Conservation (phyloP, 2,329 filamentous ascomycete genomes). For the Calonectria pseudoturangicola region DNA sequence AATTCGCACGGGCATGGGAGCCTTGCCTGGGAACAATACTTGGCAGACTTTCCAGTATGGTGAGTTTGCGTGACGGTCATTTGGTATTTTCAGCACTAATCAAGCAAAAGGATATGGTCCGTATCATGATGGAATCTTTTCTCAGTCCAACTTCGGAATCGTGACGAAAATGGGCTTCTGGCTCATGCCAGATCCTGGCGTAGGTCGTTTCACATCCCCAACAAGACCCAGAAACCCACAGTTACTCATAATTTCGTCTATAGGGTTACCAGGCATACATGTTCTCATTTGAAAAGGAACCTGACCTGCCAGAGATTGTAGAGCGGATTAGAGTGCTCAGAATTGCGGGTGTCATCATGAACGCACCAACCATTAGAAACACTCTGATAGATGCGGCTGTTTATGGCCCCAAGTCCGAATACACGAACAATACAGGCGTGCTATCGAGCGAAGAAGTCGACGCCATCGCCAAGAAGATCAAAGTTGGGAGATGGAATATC, state of each 20-base stretch:
- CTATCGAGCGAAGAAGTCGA: slow-evolving; percentile 21
- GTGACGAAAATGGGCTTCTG: slow-evolving; percentile 38
- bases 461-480: slow-evolving; percentile 35
- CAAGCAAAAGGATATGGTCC: slow-evolving; percentile 26
- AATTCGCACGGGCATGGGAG: slow-evolving; percentile 38
- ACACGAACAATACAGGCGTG: slow-evolving; percentile 7
- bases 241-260: background rate
- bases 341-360: slow-evolving; percentile 31
- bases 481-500: slow-evolving; percentile 20
- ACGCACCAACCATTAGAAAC: slow-evolving; percentile 33
- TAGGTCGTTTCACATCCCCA: background rate
- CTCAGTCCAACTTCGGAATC: slow-evolving; percentile 37
- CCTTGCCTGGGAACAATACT: slow-evolving; percentile 38
- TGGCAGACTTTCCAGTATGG: slow-evolving; percentile 40
- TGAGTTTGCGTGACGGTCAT: background rate
- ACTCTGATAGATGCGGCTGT: slow-evolving; percentile 37
- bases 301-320: slow-evolving; percentile 29
- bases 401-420: slow-evolving; percentile 24
- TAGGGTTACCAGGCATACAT: slow-evolving; percentile 39
- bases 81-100: background rate
- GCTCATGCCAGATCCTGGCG: slow-evolving; percentile 35
- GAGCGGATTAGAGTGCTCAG: slow-evolving; percentile 30
- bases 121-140: slow-evolving; percentile 35
- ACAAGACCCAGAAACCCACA: too few relatives aligned
- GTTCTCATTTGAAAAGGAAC: slow-evolving; percentile 30